Conservation (phyloP, 2,329 filamentous ascomycete species). For the Trichoderma aggressivum region DNA sequence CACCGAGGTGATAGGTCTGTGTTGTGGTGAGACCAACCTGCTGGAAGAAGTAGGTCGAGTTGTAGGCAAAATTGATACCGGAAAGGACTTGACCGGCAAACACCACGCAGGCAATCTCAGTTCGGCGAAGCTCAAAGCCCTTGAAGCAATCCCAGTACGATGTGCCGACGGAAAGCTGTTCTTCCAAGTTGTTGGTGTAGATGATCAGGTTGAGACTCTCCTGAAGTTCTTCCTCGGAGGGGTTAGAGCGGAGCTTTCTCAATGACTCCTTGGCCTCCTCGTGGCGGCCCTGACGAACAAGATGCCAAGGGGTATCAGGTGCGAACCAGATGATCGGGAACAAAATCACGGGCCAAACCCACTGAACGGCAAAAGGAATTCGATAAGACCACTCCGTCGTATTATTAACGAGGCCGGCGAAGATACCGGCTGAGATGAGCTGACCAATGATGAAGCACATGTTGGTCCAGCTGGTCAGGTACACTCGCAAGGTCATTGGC, state of each 20-base stretch:
- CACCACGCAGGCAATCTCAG: conserved; percentile 43
- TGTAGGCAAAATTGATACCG: conserved; percentile 32
- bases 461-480: conserved; percentile 46
- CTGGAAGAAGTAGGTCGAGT: conserved; percentile 40
- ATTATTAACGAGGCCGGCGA: conserved; percentile 28
- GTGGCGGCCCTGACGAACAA: conserved; percentile 35
- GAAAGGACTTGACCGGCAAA: conserved; percentile 15
- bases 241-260: conserved; percentile 28
- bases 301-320: conserved; percentile 46
- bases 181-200: conserved; percentile 41
- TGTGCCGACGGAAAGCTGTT: conserved; percentile 34
- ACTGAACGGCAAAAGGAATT: conserved; percentile 48
- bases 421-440: conserved; percentile 38
- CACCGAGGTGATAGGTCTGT: conserved; percentile 33
- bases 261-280: conserved; percentile 36
- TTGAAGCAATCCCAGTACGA: conserved; percentile 45
- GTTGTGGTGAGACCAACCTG: conserved; percentile 33
- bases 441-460: conserved; percentile 48
- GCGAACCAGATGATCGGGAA: conserved; percentile 40
- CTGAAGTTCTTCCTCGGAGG: conserved; percentile 12
- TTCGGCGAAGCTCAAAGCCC: conserved; percentile 45
- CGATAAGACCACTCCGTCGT: conserved; percentile 43
- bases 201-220: conserved; percentile 38
- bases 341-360: conserved; percentile 45
- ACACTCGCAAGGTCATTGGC: conserved; percentile 39